Evolutionary conservation across 345 rosid species (phyloP), one percentile per base, ranked within the genome.

Genomic region (Salix koriyanagi): DNA sequence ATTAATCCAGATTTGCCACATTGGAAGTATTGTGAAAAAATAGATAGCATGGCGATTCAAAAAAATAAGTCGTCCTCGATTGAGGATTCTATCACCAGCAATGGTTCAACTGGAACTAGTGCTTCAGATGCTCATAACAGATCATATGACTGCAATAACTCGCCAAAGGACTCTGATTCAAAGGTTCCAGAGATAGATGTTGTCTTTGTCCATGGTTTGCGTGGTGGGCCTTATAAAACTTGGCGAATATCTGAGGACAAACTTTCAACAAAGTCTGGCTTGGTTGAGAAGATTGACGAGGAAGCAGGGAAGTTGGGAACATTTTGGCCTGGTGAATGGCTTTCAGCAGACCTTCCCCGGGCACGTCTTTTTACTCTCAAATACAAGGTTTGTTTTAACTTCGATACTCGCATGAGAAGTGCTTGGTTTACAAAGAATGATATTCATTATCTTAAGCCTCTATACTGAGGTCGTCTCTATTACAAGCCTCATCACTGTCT

Each of bases 301-400:
- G 98, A 96, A 89, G 99, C 99, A 77, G 99, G 99, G 83, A 96
- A 90, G 83, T 85, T 81, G 6, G 98, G 97, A 77, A 96, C 98
- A 36, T 93, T 96, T 87, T 96, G 99, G 99, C 99, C 99, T 25
- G 90, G 88, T 80, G 97, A 93, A 86, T 96, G 99, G 99, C 97
- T 96, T 79, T 85, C 97, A 70, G 80, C 75, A 79, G 99, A 96
- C 84, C 86, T 96, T 78, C 92, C 96, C 79, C 85, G 88, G 67
- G 96, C 97, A 68, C 94, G 98, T 80, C 67, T 93, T 86, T 96
- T 93, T 87, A 81, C 96, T 72, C 83, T 93, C 69, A 93, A 91
- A 81, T 96, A 96, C 88, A 93, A 96, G 98, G 99, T 96, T 82
- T 83, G 89, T 79, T 67, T 84, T 74, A 52, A 78, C 67, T 74